These are phyloP conservation scores for Hordeum pubiflorum DNA, from an alignment of 202 grass and related monocot genomes.

Conservation along the genomic window DNA sequence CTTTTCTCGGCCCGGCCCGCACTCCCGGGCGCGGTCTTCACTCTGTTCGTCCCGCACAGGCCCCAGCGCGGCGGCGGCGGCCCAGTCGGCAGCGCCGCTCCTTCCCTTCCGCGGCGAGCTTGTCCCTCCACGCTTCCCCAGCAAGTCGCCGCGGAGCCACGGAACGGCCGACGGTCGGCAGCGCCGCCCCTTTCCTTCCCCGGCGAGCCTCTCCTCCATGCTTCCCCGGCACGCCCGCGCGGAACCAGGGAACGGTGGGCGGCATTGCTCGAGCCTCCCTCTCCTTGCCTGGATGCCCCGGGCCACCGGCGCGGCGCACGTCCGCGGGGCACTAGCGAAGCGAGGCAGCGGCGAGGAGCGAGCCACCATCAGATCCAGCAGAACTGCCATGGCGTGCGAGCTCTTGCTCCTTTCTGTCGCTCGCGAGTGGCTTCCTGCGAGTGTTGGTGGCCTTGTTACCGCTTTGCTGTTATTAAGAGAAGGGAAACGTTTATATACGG, in stretches of 20 bases:
- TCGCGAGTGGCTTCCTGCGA: not conserved
- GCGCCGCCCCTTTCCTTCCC: not conserved
- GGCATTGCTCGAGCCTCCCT: too few relatives aligned
- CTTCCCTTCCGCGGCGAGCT: not conserved
- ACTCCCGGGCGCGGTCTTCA: not conserved
- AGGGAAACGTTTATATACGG: too few relatives aligned
- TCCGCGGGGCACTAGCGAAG: not conserved
- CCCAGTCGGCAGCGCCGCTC: not conserved
- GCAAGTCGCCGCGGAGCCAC: not conserved
- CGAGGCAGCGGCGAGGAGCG: not conserved
- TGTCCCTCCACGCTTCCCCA: not conserved
- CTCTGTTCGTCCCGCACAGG: not conserved
- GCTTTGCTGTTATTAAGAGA: too few relatives aligned
- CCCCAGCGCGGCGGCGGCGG: not conserved
- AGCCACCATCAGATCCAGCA: not conserved
- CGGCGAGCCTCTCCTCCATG: not conserved
- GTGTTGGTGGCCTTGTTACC: too few relatives aligned
- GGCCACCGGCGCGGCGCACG: not conserved
- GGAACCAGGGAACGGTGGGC: not conserved
- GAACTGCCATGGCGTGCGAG: not conserved
- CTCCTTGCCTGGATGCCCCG: not conserved
- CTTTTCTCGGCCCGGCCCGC: not conserved
- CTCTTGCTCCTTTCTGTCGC: not conserved
- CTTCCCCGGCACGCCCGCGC: not conserved
- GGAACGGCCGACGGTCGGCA: not conserved